Conservation (phyloP, 768 basidiomycete species). For the Macrolepiota albuminosa region DNA sequence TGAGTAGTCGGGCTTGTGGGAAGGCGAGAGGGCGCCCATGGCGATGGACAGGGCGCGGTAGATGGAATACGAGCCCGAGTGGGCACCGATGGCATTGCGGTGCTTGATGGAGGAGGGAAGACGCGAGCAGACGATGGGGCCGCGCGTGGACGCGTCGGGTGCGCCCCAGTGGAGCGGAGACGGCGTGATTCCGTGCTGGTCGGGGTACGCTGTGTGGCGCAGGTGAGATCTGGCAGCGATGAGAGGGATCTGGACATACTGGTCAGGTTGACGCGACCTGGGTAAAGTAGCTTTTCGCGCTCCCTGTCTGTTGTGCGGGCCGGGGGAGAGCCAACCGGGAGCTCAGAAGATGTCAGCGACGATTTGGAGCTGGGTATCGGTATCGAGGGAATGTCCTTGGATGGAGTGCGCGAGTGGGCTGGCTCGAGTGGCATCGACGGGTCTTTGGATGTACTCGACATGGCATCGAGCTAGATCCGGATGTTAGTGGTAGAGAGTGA, state of each 20-base stretch:
- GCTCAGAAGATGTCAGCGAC: conserved; percentile 23
- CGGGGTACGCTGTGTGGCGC: conserved; percentile 71
- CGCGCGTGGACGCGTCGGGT: conserved; percentile 54
- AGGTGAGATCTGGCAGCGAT: conserved; percentile 17
- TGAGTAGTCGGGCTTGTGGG: conserved; percentile 23
- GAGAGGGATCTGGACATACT: conserved; percentile 44
- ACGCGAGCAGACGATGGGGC: conserved; percentile 87
- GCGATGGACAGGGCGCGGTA: conserved; percentile 93
- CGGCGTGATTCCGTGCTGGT: conserved; percentile 84
- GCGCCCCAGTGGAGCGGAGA: conserved; percentile 83
- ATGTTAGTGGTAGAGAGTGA: background rate
- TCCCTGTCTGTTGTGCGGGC: conserved; percentile 46
- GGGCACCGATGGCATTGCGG: conserved; percentile 92
- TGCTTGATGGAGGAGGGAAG: conserved; percentile 80
- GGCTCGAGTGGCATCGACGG: conserved; percentile 25
- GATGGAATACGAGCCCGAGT: conserved; percentile 91
- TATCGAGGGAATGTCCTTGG: conserved; percentile 1
- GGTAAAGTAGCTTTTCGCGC: conserved; percentile 73
- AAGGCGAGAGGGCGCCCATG: conserved; percentile 74
- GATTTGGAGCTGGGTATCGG: conserved; percentile 12
- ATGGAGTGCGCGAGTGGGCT: conserved; percentile 20
- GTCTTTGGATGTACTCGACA: conserved; percentile 23
- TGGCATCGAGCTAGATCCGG: conserved; percentile 45
- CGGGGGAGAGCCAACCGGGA: conserved; percentile 18
- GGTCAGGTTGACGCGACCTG: conserved; percentile 76